Base-by-base conservation (phyloP, 2,329 filamentous ascomycete genomes). In the Ascochyta clinopodiicola region DNA sequence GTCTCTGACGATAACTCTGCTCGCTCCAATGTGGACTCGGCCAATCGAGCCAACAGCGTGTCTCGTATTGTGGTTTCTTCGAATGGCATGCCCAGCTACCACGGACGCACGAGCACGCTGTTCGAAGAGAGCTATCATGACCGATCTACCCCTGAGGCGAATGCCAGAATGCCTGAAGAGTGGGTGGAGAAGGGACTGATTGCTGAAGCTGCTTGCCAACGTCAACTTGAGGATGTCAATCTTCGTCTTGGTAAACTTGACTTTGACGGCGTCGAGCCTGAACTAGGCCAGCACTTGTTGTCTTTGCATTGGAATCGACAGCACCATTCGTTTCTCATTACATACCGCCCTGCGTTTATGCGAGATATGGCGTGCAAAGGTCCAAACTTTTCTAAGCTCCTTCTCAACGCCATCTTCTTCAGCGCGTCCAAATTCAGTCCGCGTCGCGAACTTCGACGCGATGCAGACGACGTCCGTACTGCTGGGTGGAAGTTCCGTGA, bases 331-430 rank as follows among this genome's bases (percentile, higher is more conserved):
- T 76, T 77, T 48, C 59, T 80, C 0, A 72, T 84, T 38, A 80
- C 79, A 0, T 84, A 85, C 63, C 79, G 83, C 0, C 80, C 83
- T 0, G 79, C 77, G 0, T 83, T 71, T 35, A 68, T 70, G 67
- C 56, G 67, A n/a, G 68, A 71, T 13, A 69, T 85, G 82, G 82
- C 82, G 42, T 78, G 79, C 40, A 70, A 76, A 6, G 84, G 84
- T 0, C 81, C 81, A 0, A 85, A 85, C 63, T 86, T 84, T 57
- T 85, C 84, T 0, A 80, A 84, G 40, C 72, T 83, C 1, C 74
- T 86, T 1, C 72, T 86, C 2, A 84, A 85, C 58, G 82, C 83
- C 0, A 81, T 86, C 0, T 77, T 81, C 46, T 83, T 79, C 52
- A 72, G 74, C 4, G 74, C 77, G 1, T 71, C 77, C 4, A 82